Base-by-base conservation (phyloP, 805 yeast species). In the Lipomyces chichibuensis region DNA sequence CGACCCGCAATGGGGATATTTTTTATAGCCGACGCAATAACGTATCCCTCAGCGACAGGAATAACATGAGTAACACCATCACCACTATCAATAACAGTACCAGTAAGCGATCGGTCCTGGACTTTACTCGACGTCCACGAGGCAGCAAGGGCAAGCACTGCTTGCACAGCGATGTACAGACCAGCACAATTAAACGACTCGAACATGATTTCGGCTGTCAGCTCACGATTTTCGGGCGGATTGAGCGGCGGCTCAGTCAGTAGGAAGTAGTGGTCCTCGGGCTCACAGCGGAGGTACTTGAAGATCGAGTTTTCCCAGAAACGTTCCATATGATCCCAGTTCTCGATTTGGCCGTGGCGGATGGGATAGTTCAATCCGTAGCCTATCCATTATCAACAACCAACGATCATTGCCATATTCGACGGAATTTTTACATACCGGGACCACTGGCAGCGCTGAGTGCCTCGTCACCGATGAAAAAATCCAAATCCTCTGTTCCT, bases 301-400 rank as follows among this genome's bases (percentile, higher is more conserved):
- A 95, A 95, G 75, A 95, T 93, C 58, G 97, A 91, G 75, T 91
- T 90, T 77, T 95, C 98, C 99, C 99, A 95, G 79, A 92, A 94
- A 77, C 99, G 85, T 80, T 95, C 99, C 99, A 95, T 95, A 77
- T 95, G 98, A 81, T 95, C 99, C 99, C 99, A 95, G 79, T 95
- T 92, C 79, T 95, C 99, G 70, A 95, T 90, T 82, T 95, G 99
- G 32, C 99, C 99, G 77, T 95, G 99, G 79, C 92, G 89, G 69
- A 95, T 92, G 23, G 99, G 99, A 76, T 95, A 95, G 70, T 87
- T 86, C 66, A 95, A 82, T 35, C 93, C 89, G 79, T 95, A 95
- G 35, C 91, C 83, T 70, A 35, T n/a, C 5, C 43, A 33, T 14
- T 37, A 23, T 29, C 62, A 58, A 8, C 62, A 58, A 8, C 27